Evolutionary conservation across 371 early-diverging fungal species (phyloP).

Genomic region (Dichotomocladium elegans): DNA sequence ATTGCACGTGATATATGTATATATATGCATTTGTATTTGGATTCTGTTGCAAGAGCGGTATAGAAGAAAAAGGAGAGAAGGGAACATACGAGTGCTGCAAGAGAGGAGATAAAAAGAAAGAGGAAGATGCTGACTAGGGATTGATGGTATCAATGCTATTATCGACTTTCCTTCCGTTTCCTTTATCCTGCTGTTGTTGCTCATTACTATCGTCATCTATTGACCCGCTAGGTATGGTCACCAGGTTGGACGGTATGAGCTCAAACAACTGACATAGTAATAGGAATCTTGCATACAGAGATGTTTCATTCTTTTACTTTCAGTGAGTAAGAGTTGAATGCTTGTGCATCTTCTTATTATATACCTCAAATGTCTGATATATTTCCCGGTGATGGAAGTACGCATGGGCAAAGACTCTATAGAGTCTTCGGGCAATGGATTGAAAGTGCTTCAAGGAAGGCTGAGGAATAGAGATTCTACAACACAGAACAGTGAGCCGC

Average conservation of each 20-base stretch:
- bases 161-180: too few relatives aligned
- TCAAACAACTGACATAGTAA: conserved; percentile 61
- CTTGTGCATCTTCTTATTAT: not conserved
- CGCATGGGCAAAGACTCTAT: conserved; percentile 95
- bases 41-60: not conserved
- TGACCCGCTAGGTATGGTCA: too few relatives aligned
- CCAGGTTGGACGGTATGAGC: conserved; percentile 58
- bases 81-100: too few relatives aligned
- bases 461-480: conserved; percentile 67
- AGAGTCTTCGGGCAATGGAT: conserved; percentile 84
- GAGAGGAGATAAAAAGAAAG: too few relatives aligned
- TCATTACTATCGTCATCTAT: too few relatives aligned
- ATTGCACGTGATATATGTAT: too few relatives aligned
- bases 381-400: conserved; percentile 88
- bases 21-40: not conserved
- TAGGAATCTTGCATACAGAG: conserved; percentile 77
- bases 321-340: not conserved
- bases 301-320: conserved; percentile 58
- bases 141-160: too few relatives aligned
- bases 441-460: conserved; percentile 80
- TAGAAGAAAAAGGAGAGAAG: too few relatives aligned
- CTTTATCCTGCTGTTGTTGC: too few relatives aligned
- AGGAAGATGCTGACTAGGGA: too few relatives aligned
- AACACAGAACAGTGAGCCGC: not conserved
- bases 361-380: conserved; percentile 83